phyloP scores from a whole-genome alignment of 768 basidiomycete genomes.

The Lactifluus rugatus region DNA sequence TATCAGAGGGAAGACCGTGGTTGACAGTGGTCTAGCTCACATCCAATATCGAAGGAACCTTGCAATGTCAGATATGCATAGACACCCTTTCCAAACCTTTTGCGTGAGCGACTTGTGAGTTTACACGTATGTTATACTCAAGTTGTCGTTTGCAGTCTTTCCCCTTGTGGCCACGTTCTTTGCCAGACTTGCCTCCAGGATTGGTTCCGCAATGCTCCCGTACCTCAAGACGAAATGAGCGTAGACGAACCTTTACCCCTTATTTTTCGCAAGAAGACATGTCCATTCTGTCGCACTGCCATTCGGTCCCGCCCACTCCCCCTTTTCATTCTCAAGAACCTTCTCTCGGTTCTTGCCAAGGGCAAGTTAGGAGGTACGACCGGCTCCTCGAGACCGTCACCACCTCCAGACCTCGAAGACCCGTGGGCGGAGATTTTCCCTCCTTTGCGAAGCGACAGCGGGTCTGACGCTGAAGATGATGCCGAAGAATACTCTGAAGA shows the following conservation, averaged over 20 bases:
- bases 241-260: conserved; percentile 37
- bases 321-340: conserved; percentile 56
- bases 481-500: conserved; percentile 24
- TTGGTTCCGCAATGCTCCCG: conserved; percentile 67
- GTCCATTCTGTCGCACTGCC: conserved; percentile 57
- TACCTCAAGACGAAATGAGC: conserved; percentile 35
- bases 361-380: conserved; percentile 26
- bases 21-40: conserved; percentile 34
- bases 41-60: conserved; percentile 43
- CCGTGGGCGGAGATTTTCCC: conserved; percentile 68
- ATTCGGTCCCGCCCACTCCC: conserved; percentile 55
- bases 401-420: conserved; percentile 37
- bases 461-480: conserved; percentile 26
- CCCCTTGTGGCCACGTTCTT: conserved; percentile 74
- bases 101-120: conserved; percentile 38
- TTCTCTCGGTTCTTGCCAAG: conserved; percentile 41
- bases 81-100: conserved; percentile 56
- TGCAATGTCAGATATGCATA: conserved; percentile 74
- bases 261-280: conserved; percentile 54
- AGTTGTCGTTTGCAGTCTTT: conserved; percentile 34
- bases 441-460: conserved; percentile 26
- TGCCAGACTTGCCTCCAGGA: conserved; percentile 63
- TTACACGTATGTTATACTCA: conserved; percentile 9
- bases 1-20: background rate
- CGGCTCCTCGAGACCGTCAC: conserved; percentile 22